These are phyloP conservation scores for Pestalotiopsis fici DNA, from an alignment of 2,329 filamentous ascomycete genomes.

Conservation along the genomic window DNA sequence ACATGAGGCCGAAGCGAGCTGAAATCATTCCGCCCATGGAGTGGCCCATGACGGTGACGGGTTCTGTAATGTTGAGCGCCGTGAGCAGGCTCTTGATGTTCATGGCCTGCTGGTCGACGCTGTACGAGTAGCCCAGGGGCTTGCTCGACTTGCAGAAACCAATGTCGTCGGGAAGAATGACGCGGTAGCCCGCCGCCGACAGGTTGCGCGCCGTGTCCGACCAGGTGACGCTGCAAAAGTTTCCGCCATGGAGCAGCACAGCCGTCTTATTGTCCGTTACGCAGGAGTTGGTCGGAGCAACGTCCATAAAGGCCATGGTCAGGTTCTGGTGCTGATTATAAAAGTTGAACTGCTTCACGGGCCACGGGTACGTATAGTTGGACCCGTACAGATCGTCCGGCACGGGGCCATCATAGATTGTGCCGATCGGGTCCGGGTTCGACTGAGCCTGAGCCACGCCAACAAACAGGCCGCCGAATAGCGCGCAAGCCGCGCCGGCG, in stretches of 20 bases:
- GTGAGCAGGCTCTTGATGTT: constrained; percentile 51
- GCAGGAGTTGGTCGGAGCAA: constrained; percentile 27
- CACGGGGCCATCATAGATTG: constrained; percentile 36
- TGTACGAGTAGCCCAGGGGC: constrained; percentile 51
- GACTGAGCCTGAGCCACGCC: constrained; percentile 13
- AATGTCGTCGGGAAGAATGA: constrained; percentile 55
- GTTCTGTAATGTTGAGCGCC: constrained; percentile 39
- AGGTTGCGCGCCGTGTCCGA: constrained; percentile 45
- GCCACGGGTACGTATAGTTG: constrained; percentile 55
- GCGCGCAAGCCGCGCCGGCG: neutral
- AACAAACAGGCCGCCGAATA: constrained; percentile 10
- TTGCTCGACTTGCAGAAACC: constrained; percentile 61
- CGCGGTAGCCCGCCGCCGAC: constrained; percentile 45
- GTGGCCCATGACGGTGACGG: constrained; percentile 51
- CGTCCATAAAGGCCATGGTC: constrained; percentile 59
- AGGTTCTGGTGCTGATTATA: constrained; percentile 47
- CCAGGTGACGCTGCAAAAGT: constrained; percentile 58
- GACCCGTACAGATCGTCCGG: constrained; percentile 46
- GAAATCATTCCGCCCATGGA: constrained; percentile 58
- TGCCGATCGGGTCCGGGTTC: constrained; percentile 11
- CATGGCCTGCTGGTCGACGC: constrained; percentile 48
- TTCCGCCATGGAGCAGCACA: constrained; percentile 55
- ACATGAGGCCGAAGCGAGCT: constrained; percentile 52
- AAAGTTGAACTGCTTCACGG: constrained; percentile 49
- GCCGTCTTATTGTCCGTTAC: constrained; percentile 40